Base-by-base conservation (phyloP, 2,329 filamentous ascomycete species). In the Diplodia mutila region DNA sequence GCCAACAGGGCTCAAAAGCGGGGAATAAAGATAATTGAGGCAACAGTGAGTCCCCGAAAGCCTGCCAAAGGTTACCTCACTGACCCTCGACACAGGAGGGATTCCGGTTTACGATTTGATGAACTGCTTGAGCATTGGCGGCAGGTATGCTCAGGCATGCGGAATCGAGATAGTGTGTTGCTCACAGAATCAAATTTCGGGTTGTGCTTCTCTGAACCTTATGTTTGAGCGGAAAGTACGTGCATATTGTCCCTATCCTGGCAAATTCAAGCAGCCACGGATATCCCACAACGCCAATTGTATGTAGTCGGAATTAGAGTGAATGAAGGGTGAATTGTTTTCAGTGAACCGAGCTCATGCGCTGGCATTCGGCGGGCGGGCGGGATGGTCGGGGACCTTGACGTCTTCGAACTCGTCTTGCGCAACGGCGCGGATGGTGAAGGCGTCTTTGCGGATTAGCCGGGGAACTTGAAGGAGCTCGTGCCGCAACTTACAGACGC, bases 361-460 rank as follows among this genome's bases (percentile, higher is more conserved):
- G 66, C 71, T 70, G n/a, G 69, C 70, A 61, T 73, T 67, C 48
- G 81, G 75, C n/a, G 82, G 79, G 69, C 85, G 81, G 61, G 81
- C 79, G 57, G 92, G 90, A 64, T 86, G 84, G 77, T 92, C 91
- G 32, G 95, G 95, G 46, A 98, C 90, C 77, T 93, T 90, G 73
- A 98, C 94, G 77, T 99, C 95, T 68, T 94, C 92, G 82, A 99
- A 99, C 72, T 97, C 92, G 80, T 98, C 95, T 81, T 98, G 95
- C 52, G 94, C 93, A 76, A 99, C 91, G 66, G 92, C 93, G 72
- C 85, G 87, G 77, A 99, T 90, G 51, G 90, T 92, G 78, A 87
- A 91, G 66, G 85, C 81, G 76, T 91, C 90, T 91, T 59, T 34
- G 9, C 48, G 11, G 3, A 67, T 76, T 3, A 74, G 75, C 61